phyloP scores from a whole-genome alignment of 768 basidiomycete species.

The Phlebiopsis flavidoalba region DNA sequence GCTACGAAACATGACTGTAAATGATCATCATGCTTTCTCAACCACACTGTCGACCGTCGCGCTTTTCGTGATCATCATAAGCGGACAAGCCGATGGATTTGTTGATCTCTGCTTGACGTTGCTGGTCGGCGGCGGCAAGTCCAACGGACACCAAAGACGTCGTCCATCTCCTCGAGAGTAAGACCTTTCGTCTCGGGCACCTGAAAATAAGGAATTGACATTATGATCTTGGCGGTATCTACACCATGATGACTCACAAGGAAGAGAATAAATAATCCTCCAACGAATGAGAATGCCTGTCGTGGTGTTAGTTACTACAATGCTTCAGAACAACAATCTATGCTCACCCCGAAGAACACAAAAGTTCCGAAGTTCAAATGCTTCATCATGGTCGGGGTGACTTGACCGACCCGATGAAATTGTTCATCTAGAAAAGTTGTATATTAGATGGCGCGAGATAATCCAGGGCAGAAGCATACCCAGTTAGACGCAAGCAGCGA shows the following conservation, averaged over 20 bases:
- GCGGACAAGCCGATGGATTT: conserved; percentile 56
- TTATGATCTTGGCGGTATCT: not conserved
- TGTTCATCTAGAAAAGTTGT: conserved; percentile 52
- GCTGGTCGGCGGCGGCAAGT: conserved; percentile 51
- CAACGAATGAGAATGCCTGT: conserved; percentile 53
- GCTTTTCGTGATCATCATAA: conserved; percentile 20
- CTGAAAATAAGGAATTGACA: conserved; percentile 11
- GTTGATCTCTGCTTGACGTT: conserved; percentile 45
- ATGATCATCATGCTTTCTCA: not conserved
- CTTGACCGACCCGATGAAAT: conserved; percentile 67
- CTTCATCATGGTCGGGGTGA: conserved; percentile 70
- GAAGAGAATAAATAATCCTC: conserved; percentile 61
- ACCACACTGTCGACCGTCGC: conserved; percentile 3
- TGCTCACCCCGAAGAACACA: conserved; percentile 58
- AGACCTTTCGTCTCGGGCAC: conserved; percentile 71
- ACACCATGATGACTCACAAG: conserved; percentile 31
- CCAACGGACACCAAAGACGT: conserved; percentile 62
- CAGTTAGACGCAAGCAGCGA: conserved; percentile 75
- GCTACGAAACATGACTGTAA: too few relatives aligned
- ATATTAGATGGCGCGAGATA: conserved; percentile 1
- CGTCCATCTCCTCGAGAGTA: conserved; percentile 76
- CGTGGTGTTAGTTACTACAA: conserved; percentile 1
- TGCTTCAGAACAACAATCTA: conserved; percentile 23
- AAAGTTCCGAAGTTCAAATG: conserved; percentile 68
- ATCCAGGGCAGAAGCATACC: conserved; percentile 31